phyloP scores from a whole-genome alignment of 2,329 filamentous ascomycete species.

The Aspergillus alliaceus region DNA sequence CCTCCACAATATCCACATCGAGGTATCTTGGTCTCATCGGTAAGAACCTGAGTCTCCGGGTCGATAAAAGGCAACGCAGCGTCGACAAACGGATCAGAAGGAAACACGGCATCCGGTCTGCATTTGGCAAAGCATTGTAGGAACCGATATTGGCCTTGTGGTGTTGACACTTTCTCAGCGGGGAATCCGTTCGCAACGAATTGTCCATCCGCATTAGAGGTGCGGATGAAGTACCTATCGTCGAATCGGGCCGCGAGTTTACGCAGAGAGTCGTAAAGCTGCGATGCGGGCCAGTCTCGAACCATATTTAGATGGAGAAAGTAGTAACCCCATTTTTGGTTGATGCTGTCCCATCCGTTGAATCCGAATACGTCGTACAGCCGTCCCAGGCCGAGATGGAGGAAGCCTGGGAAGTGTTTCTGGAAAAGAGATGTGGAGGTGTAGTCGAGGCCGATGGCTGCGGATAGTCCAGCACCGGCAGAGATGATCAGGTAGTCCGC shows the following conservation, averaged over 20 bases:
- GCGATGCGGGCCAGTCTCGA: constrained; percentile 11
- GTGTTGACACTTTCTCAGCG: constrained; percentile 13
- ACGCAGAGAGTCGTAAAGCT: constrained; percentile 8
- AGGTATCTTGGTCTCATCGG: constrained; percentile 13
- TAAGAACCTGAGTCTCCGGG: constrained; percentile 12
- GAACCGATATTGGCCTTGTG: constrained; percentile 22
- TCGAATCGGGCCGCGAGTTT: neutral
- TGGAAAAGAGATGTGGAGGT: constrained; percentile 23
- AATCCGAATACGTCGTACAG: constrained; percentile 24
- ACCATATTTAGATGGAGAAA: constrained; percentile 21
- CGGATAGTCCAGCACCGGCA: constrained; percentile 22
- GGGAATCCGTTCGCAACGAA: constrained; percentile 22
- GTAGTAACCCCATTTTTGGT: constrained; percentile 24
- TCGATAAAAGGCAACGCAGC: constrained; percentile 18
- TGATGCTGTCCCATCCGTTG: constrained; percentile 12
- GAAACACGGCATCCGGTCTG: constrained; percentile 17
- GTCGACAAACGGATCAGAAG: constrained; percentile 17
- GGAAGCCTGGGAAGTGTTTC: constrained; percentile 25
- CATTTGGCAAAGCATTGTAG: constrained; percentile 23
- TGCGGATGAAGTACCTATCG: constrained; percentile 17
- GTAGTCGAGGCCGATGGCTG: constrained; percentile 24
- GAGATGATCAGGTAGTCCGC: constrained; percentile 21
- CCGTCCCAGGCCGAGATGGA: constrained; percentile 27
- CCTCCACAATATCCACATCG: constrained; percentile 18
- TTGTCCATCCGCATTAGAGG: constrained; percentile 21